These are phyloP conservation scores for Fusarium newnesense DNA, from an alignment of 2,329 filamentous ascomycete genomes.

Conservation along the genomic window DNA sequence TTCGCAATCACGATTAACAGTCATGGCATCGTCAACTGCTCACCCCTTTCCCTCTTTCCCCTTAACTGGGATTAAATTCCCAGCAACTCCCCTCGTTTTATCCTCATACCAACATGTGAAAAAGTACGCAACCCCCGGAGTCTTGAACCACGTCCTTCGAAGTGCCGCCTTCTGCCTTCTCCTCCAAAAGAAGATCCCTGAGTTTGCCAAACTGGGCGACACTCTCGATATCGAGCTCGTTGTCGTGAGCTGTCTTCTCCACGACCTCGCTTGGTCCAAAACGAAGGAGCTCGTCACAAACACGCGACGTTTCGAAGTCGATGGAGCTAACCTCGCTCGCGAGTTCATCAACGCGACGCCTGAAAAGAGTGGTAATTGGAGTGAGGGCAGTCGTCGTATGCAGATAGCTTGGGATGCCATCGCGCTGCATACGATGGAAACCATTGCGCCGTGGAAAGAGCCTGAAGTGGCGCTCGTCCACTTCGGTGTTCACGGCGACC, in stretches of 20 bases:
- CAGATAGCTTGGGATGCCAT: neutral
- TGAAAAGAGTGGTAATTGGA: rapidly evolving
- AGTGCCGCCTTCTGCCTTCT: neutral
- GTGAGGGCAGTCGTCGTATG: neutral
- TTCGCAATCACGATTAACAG: rapidly evolving
- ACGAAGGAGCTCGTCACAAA: neutral
- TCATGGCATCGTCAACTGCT: neutral
- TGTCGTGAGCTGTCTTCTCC: neutral
- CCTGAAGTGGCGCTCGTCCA: neutral
- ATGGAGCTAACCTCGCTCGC: neutral
- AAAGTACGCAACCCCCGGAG: neutral
- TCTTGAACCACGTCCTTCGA: neutral
- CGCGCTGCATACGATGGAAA: neutral
- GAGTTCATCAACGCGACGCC: neutral
- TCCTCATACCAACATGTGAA: neutral
- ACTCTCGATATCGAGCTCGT: neutral
- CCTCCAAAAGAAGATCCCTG: neutral
- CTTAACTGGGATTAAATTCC: neutral
- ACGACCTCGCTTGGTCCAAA: neutral
- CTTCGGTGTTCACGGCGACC: neutral
- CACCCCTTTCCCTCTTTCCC: neutral
- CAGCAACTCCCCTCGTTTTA: rapidly evolving
- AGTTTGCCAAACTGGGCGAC: neutral
- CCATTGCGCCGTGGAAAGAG: neutral
- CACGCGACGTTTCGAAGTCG: neutral